Evolutionary conservation across 225 moss, liverwort and hornwort species (phyloP), one percentile per base, ranked within the genome.

Genomic region (Neckera pumila): DNA sequence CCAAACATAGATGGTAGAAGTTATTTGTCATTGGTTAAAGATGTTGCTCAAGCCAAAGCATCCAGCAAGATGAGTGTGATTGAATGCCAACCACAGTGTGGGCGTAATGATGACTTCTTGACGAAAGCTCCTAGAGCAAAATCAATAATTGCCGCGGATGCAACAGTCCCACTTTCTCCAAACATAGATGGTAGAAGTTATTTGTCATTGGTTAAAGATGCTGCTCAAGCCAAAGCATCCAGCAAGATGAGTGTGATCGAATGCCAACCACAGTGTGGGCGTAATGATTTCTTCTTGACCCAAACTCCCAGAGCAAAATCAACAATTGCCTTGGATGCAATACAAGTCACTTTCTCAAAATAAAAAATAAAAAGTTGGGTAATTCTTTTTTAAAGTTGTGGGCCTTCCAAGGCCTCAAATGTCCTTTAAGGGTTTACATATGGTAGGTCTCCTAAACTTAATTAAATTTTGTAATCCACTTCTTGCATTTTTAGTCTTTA

Each of bases 391-490:
- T 1, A 54, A 54, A 3, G 25, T 25, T n/a, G 1, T 2, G 1
- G 54, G 34, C 34, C 5, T 51, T 5, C 4, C 0, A 19, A 7
- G 49, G 4, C 34, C 8, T 76, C 14, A 51, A 76, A 51, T 34
- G 5, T 11, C 8, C 8, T 33, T 7, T 20, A 2, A 4, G 1
- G 11, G 2, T 30, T 51, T 31, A 20, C 8, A 16, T 43, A 27
- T 0, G 6, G 49, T 3, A 13, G 49, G 7, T 7, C 4, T 1
- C 2, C 9, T 5, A 22, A 22, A 5, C 36, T 34, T 22, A 14
- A 34, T 34, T 2, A 1, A 53, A 34, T 3, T 34, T 53, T 76
- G 14, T 14, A 34, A 36, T 53, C 5, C 5, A 53, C 5, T 13
- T 22, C 0, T 53, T 51, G 9, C 5, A 21, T 34, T 2, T 34